Evolutionary conservation across 441 rosid species (phyloP), one percentile per base, ranked within the genome.

Genomic region (Populus hybrid): DNA sequence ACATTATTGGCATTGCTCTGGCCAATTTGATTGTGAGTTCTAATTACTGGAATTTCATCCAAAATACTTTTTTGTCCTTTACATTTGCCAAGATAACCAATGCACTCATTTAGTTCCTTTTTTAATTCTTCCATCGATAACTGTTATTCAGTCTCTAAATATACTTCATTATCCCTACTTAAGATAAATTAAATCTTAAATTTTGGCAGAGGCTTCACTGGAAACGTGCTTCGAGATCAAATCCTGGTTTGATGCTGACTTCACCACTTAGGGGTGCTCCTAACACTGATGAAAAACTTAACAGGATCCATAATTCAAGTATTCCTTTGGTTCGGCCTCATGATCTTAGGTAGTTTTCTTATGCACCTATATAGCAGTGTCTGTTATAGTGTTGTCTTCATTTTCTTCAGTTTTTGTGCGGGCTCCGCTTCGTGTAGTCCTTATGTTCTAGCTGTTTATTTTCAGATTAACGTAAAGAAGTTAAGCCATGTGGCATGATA

Each of bases 21-120:
- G 98, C 98, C 81, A 94, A 94, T 80, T 89, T 94, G 89, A 91
- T 94, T 84, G 98, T 94, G 84, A 84, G 95, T 81, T 70, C 34
- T 75, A 78, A 80, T 67, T 74, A 24, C 21, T 61, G 54, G 10
- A 11, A 73, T 20, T 21, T 74, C 26, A 73, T 38, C 40, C 59
- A 35, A 35, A 16, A 35, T 42, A 35, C 57, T n/a, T 38, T n/a
- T 3, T 36, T 46, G n/a, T 50, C 23, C 9, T 9, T 61, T 61
- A 61, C 65, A 61, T 61, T 61, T 21, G 9, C 65, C 65, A n/a
- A 59, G 65, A n/a, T 59, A 59, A 59, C 5, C 26, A 59, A 3
- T 21, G 65, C 26, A 59, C 65, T 8, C 65, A 61, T 61, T 61
- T 21, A 8, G 38, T 67, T 3, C 54, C n/a, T 57, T 59, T 50